phyloP scores from a whole-genome alignment of 2,329 filamentous ascomycete genomes.

The Aotearoamyces nothofagi region DNA sequence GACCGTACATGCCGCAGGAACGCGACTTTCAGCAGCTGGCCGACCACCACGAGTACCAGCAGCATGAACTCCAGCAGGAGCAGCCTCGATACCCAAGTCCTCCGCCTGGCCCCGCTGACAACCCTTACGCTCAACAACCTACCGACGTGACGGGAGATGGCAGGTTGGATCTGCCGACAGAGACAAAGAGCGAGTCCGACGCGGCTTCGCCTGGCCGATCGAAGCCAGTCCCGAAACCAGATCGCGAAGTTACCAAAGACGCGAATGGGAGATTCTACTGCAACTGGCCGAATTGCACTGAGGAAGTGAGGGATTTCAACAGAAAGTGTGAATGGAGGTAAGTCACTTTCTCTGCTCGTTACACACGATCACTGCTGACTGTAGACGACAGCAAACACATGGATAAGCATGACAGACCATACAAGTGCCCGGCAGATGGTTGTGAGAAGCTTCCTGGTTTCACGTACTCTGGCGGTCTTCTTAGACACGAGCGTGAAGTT shows the following conservation, averaged over 20 bases:
- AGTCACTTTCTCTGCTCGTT: slow-evolving; percentile 24
- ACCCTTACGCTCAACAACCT: slow-evolving; percentile 14
- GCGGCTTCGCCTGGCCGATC: slow-evolving; percentile 16
- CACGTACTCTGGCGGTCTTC: slow-evolving; percentile 81
- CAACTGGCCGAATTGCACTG: slow-evolving; percentile 51
- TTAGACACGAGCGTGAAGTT: slow-evolving; percentile 85
- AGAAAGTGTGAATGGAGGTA: slow-evolving; percentile 92
- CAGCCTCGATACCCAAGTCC: slow-evolving; percentile 18
- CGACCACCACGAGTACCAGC: slow-evolving; percentile 4
- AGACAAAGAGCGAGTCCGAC: slow-evolving; percentile 15
- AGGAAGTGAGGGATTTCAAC: slow-evolving; percentile 50
- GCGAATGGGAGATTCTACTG: slow-evolving; percentile 65
- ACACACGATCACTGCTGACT: slow-evolving; percentile 3
- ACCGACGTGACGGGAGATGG: slow-evolving; percentile 9
- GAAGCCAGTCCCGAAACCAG: slow-evolving; percentile 42
- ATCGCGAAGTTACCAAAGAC: slow-evolving; percentile 44
- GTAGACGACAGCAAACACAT: slow-evolving; percentile 66
- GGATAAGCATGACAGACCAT: slow-evolving; percentile 93
- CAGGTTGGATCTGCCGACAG: slow-evolving; percentile 10
- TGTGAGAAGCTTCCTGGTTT: slow-evolving; percentile 90
- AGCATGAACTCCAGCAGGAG: slow-evolving; percentile 7
- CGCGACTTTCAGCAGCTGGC: slow-evolving; percentile 4
- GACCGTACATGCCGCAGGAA: slow-evolving; percentile 1
- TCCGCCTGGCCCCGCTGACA: slow-evolving; percentile 13
- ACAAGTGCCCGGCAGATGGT: slow-evolving; percentile 66